These are phyloP conservation scores for Capniomyces stellatus DNA, from an alignment of 371 early-diverging fungal genomes.

Conservation along the genomic window DNA sequence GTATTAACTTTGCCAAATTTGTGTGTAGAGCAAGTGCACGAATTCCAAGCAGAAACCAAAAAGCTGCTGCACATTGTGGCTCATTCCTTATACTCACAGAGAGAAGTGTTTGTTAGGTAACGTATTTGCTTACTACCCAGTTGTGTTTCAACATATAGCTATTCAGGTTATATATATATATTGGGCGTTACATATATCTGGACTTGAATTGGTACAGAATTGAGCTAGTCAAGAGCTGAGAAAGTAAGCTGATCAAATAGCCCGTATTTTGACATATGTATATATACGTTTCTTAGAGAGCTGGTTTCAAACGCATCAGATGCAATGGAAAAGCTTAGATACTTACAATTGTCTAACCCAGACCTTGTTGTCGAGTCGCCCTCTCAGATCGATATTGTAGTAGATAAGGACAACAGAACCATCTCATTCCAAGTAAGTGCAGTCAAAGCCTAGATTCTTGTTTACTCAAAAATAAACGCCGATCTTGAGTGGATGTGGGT, in stretches of 20 bases:
- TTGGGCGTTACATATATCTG: no score
- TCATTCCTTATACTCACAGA: constrained; percentile 73
- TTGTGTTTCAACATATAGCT: background rate
- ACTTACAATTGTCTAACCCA: constrained; percentile 38
- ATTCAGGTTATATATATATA: no score
- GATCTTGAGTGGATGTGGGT: no score
- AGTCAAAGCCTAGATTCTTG: constrained; percentile 4
- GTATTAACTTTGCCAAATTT: no score
- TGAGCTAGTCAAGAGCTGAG: no score
- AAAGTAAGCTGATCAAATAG: no score
- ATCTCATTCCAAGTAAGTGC: constrained; percentile 45
- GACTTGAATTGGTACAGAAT: no score
- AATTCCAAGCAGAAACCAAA: constrained; percentile 72
- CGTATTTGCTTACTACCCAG: background rate
- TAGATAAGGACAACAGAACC: constrained; percentile 50
- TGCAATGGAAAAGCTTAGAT: constrained; percentile 92
- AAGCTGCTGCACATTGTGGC: constrained; percentile 69
- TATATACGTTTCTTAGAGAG: constrained; percentile 38
- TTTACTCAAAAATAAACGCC: no score
- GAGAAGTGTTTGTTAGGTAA: constrained; percentile 69
- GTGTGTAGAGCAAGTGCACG: constrained; percentile 21
- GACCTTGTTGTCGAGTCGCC: constrained; percentile 35
- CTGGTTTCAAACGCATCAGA: constrained; percentile 96
- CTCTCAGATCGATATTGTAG: constrained; percentile 58
- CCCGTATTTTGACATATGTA: background rate